A percentile compares a stretch with the other conserved stretches of the same genome.
Conservation (phyloP, 495 filamentous ascomycete species). For the Tuber microsphaerosporum region DNA sequence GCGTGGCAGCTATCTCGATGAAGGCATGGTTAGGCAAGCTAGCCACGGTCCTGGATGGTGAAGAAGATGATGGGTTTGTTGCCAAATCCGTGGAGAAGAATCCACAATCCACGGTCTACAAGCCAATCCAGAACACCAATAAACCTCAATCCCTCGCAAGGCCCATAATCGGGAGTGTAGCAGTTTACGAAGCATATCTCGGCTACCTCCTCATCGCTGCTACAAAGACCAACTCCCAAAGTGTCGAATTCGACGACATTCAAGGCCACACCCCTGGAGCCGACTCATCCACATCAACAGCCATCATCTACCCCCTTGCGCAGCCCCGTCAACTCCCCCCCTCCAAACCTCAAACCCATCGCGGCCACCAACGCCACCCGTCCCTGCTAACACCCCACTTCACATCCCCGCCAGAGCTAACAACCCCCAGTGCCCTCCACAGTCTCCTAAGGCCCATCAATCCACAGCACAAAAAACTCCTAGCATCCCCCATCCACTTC, state of each 20-base stretch:
- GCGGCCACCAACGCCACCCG: background rate
- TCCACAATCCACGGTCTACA: constrained; percentile 25
- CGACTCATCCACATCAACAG: background rate
- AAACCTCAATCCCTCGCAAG: constrained; percentile 8
- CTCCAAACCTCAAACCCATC: background rate
- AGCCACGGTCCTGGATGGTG: constrained; percentile 25
- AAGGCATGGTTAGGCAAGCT: constrained; percentile 35
- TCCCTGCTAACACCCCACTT: constrained; percentile 27
- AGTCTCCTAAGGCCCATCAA: constrained; percentile 9
- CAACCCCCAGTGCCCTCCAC: constrained; percentile 17
- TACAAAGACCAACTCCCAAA: constrained; percentile 20
- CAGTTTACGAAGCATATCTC: constrained; percentile 39
- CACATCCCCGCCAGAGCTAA: constrained; percentile 23
- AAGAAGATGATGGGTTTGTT: constrained; percentile 35
- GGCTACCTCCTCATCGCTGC: constrained; percentile 38
- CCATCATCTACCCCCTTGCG: constrained; percentile 3
- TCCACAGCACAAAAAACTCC: constrained; percentile 15
- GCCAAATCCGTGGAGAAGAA: constrained; percentile 15
- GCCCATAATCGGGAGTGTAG: constrained; percentile 29
- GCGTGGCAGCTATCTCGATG: constrained; percentile 38
- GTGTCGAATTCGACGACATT: constrained; percentile 38
- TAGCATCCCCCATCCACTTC: constrained; percentile 28
- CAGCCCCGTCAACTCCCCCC: constrained; percentile 2
- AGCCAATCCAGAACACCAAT: constrained; percentile 31
- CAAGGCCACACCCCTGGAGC: constrained; percentile 3